These are phyloP conservation scores for Coemansia sp. DNA, from an alignment of 192 early-diverging fungal species.

Conservation along the genomic window DNA sequence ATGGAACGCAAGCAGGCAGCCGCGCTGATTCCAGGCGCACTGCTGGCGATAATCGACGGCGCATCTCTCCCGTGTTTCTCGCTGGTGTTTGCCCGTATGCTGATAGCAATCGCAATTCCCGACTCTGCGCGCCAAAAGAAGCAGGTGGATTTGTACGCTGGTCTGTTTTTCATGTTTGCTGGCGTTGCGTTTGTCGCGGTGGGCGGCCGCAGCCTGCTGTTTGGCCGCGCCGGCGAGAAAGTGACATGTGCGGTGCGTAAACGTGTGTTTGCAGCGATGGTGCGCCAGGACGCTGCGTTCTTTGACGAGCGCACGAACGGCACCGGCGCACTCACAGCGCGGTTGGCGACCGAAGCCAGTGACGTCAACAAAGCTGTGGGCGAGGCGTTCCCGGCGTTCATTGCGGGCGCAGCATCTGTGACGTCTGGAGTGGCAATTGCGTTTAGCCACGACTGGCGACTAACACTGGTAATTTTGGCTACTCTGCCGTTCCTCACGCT, in stretches of 20 bases:
- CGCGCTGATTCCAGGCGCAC: conserved; percentile 57
- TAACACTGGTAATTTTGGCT: conserved; percentile 75
- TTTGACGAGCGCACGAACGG: conserved; percentile 78
- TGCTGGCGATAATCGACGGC: conserved; percentile 68
- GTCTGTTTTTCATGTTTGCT: conserved; percentile 64
- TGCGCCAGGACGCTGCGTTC: conserved; percentile 86
- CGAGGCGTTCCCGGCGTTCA: conserved; percentile 43
- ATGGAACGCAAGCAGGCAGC: conserved; percentile 47
- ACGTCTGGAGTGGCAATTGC: conserved; percentile 61
- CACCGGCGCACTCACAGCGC: conserved; percentile 78
- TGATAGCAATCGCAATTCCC: conserved; percentile 26
- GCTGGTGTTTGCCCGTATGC: conserved; percentile 60
- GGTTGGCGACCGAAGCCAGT: conserved; percentile 78
- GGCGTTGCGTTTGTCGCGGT: conserved; percentile 59
- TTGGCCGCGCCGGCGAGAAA: conserved; percentile 67
- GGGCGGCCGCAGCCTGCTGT: conserved; percentile 59
- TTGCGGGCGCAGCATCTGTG: conserved; percentile 25
- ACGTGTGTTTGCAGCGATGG: conserved; percentile 66
- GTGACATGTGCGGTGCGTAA: conserved; percentile 70
- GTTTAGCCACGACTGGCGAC: conserved; percentile 73
- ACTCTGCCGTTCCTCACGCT: conserved; percentile 61
- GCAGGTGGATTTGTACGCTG: conserved; percentile 57
- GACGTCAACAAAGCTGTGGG: conserved; percentile 59
- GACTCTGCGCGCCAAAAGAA: conserved; percentile 29
- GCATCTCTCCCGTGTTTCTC: conserved; percentile 79